Evolutionary conservation across 169 alveolate species (phyloP).

Genomic region (Toxoplasma gondii): DNA sequence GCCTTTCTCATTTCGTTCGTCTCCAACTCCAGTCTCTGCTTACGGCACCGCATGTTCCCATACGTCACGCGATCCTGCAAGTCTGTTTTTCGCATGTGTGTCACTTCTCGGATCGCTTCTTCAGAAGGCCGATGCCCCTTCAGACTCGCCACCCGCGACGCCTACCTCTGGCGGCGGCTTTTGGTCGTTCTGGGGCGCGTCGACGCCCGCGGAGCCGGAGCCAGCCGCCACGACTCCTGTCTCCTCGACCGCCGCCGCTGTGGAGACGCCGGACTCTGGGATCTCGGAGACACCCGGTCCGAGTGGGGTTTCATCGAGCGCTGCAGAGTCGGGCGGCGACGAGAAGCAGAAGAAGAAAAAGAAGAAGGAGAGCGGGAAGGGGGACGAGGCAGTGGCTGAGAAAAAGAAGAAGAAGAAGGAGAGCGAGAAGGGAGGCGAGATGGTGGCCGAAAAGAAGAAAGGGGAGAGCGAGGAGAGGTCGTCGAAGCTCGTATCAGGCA

Average conservation of each 20-base stretch:
- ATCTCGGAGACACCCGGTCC: too few species aligned
- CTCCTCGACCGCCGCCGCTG: too few species aligned
- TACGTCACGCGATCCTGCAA: too few species aligned
- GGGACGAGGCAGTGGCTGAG: neutral
- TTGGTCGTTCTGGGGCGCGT: neutral
- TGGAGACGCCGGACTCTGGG: too few species aligned
- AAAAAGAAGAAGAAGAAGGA: neutral
- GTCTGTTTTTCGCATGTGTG: too few species aligned
- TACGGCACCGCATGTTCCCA: too few species aligned
- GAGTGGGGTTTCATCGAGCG: too few species aligned
- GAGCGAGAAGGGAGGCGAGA: neutral
- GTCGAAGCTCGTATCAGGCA: neutral
- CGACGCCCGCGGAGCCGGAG: neutral
- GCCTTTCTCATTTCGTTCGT: too few species aligned
- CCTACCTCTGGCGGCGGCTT: neutral
- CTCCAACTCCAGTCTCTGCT: too few species aligned
- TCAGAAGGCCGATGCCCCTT: neutral
- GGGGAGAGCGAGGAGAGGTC: neutral
- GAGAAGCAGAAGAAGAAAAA: neutral
- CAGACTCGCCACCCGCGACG: neutral
- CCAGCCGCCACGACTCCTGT: neutral
- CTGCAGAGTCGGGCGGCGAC: neutral
- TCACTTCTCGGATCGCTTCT: too few species aligned
- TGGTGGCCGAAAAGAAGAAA: neutral
- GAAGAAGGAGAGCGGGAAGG: neutral